Evolutionary conservation across 345 rosid genomes (phyloP).

Genomic region (Anacardium occidentale): DNA sequence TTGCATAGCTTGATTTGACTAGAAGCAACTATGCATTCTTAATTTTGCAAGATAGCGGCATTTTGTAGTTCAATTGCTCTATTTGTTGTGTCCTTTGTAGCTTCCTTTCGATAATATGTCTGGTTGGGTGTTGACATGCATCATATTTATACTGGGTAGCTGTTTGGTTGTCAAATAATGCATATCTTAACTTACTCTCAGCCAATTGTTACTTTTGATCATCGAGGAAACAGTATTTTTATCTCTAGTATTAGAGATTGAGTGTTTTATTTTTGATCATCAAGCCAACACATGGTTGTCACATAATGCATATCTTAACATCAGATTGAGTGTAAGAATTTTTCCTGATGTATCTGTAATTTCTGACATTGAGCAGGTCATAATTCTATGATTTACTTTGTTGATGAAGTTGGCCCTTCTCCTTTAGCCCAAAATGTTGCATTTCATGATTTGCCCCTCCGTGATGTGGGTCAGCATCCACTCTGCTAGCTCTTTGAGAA

Average conservation of each 20-base stretch:
- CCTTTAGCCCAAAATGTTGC: constrained; percentile 94
- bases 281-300: too few species aligned
- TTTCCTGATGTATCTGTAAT: constrained; percentile 24
- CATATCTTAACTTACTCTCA: constrained; percentile 1
- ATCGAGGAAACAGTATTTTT: neutral
- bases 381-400: constrained; percentile 94
- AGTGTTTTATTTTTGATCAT: too few species aligned
- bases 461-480: constrained; percentile 99
- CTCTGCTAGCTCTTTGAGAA: constrained; percentile 40
- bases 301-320: too few species aligned
- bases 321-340: constrained; percentile 3
- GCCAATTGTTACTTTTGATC: neutral
- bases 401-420: constrained; percentile 95
- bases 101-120: neutral
- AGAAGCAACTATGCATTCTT: neutral
- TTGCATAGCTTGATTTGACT: neutral
- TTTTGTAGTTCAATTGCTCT: constrained; percentile 1
- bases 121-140: constrained; percentile 13
- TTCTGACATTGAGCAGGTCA: constrained; percentile 59
- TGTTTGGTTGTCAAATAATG: neutral
- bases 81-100: constrained; percentile 13
- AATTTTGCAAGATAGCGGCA: neutral
- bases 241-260: neutral
- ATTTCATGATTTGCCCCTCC: constrained; percentile 92
- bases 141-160: constrained; percentile 3